Base-by-base conservation (phyloP, 345 rosid species). In the Punica granatum region DNA sequence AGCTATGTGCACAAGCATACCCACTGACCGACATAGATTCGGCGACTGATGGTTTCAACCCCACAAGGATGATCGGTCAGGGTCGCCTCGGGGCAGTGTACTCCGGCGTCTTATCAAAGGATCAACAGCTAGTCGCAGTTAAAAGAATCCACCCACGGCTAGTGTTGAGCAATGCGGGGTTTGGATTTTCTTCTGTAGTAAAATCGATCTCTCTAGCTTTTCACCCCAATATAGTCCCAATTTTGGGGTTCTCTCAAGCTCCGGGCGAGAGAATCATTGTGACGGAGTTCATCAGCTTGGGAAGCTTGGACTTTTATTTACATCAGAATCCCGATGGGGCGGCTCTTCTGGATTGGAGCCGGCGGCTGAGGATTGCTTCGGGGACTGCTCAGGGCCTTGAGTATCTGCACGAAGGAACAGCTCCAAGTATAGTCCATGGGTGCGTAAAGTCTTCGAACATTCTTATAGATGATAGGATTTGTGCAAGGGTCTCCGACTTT, bases 181-280 rank as follows among this genome's bases (percentile, higher is more conserved):
- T 84, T 18, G 90, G 86, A 60, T 92, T 92, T 46, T 70, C 83
- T 9, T 71, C 92, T 1, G 79, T 81, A 21, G 66, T 90, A 31
- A 88, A 81, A 71, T 66, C 86, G 15, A 85, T 92, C 21, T 88
- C 97, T 44, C 77, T 80, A 53, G 85, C 90, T 2, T 81, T 72
- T 1, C 97, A 92, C 60, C 90, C 84, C 0, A 81, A 90, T 68
- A 67, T 88, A 70, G 96, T 88, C 0, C 74, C 90, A 4, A 76
- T 92, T 13, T 5, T 85, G 46, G 98, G 97, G 30, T 78, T 75
- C 53, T 84, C 96, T 0, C 91, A 92, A 61, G 97, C 93, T n/a
- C 97, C 97, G 0, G 97, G 92, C 0, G 97, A 92, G 73, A 83
- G 98, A 60, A 81, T 92, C 56, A 63, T 92, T 3, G 81, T 88